These are phyloP conservation scores for Aquilaria malaccensis DNA, from an alignment of 345 rosid species.

Conservation along the genomic window DNA sequence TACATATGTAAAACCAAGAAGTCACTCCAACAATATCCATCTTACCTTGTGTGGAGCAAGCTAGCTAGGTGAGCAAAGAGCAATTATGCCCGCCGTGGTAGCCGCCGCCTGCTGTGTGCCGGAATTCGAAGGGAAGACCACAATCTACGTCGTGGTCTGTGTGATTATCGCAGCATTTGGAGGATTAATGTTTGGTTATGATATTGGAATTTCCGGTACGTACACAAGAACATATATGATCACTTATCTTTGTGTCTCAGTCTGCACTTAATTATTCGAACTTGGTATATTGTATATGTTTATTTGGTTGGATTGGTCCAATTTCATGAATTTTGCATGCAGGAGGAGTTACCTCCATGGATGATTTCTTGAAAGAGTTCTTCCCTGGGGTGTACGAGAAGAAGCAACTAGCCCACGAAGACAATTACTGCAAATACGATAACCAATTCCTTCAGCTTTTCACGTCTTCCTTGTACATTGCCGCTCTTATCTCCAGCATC, in stretches of 20 bases:
- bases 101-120: neutral
- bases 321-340: neutral
- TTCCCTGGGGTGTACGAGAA: constrained; percentile 49
- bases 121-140: constrained; percentile 36
- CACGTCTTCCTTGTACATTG: constrained; percentile 63
- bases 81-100: no score
- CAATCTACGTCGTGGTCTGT: constrained; percentile 28
- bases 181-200: constrained; percentile 68
- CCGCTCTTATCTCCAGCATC: constrained; percentile 61
- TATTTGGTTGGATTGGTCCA: no score
- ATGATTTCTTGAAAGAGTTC: constrained; percentile 58
- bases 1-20: no score
- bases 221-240: no score
- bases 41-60: no score
- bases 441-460: constrained; percentile 57
- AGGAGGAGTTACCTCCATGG: constrained; percentile 91
- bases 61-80: no score
- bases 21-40: no score
- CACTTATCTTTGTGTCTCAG: no score
- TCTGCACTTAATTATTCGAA: no score
- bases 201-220: constrained; percentile 54
- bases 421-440: constrained; percentile 76
- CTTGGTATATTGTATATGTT: no score
- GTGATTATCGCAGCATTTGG: constrained; percentile 60
- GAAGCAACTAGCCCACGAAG: constrained; percentile 45